Base-by-base conservation (phyloP, 805 yeast species). In the Barnettozyma pratensis region DNA sequence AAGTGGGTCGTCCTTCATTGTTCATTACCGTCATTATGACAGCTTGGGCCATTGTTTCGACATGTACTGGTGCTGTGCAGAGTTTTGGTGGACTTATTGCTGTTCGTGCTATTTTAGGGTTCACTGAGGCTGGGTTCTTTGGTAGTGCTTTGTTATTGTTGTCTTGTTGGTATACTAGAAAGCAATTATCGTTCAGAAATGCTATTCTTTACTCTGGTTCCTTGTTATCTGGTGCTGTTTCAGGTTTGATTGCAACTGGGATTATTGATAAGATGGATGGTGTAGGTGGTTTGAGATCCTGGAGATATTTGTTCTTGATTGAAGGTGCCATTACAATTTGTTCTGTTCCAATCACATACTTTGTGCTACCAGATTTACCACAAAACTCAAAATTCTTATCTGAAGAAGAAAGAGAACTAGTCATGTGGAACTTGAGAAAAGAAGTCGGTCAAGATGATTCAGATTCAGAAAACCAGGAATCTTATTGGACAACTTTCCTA, bases 231-330 rank as follows among this genome's bases (percentile, higher is more conserved):
- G 80, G 83, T 41, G 81, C 82, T 1, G 73, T 76, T 52, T 68
- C 79, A 14, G 82, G 82, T 9, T 66, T 78, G 48, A 74, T 79
- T 48, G 79, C 80, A 10, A 76, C 77, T 32, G 83, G 80, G 35
- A 77, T 78, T 44, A 63, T 77, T 41, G 62, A 74, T 38, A 64
- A 67, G 42, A 60, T 72, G 65, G 73, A 72, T 45, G 72, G 74
- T 6, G 51, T 46, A 35, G 63, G 64, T 25, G 77, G 79, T 12
- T 55, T 72, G 30, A 63, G 71, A 42, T 68, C 74, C 10, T 79
- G 84, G 84, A 67, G 79, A 58, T 79, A 79, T 75, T 69, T 79
- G 39, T 79, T 79, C 54, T 65, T 77, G 43, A 74, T 79, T 41
- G 83, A 78, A 60, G 85, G 85, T 39, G 68, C 70, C 3, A 69